Base-by-base conservation (phyloP, 75 land plant species). In the Pinus taeda region DNA sequence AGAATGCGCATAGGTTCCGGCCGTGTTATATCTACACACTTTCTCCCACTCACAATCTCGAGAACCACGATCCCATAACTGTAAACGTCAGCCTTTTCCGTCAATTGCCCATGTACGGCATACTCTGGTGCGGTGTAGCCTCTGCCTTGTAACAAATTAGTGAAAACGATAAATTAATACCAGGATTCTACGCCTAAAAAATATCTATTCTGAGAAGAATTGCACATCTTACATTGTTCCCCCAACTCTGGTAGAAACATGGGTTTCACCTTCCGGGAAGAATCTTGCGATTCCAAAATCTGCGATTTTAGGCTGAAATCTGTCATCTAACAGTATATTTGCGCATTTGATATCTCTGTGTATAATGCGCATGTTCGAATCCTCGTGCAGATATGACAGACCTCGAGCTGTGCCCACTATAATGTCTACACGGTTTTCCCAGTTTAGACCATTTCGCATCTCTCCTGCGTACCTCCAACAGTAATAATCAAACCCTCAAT, bases 291-390 rank as follows among this genome's bases (percentile, higher is more conserved):
- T 29, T 37, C 90, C 87, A 71, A 85, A 88, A 67, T 88, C 87
- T 36, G 83, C 87, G 56, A 88, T 79, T 75, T 81, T 82, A 0
- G 92, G 85, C 13, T 62, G 72, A 57, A 85, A 79, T 17, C 85
- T 59, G 18, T 71, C 57, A 36, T 75, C 85, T 59, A 90, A 78
- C 2, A 90, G 83, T 69, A 90, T 79, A 42, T 90, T 90, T 59
- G 83, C 85, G 42, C 87, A 81, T 80, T 89, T 89, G 70, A 89
- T 89, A 73, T 89, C 91, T 62, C 90, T 79, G 63, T 89, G 91
- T n/a, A 87, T 81, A 30, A 89, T 89, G 24, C 74, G 82, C 12
- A 78, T 29, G 17, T 71, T 74, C 30, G 74, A 79, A 37, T 83
- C 80, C 69, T 84, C 84, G 71, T 90, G 90, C 15, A 90, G 73